A percentile compares a stretch with the other conserved stretches of the same genome.
These are phyloP conservation scores for Dendrocalamus sinicus DNA, from an alignment of 176 grass and related monocot genomes.

Conservation along the genomic window DNA sequence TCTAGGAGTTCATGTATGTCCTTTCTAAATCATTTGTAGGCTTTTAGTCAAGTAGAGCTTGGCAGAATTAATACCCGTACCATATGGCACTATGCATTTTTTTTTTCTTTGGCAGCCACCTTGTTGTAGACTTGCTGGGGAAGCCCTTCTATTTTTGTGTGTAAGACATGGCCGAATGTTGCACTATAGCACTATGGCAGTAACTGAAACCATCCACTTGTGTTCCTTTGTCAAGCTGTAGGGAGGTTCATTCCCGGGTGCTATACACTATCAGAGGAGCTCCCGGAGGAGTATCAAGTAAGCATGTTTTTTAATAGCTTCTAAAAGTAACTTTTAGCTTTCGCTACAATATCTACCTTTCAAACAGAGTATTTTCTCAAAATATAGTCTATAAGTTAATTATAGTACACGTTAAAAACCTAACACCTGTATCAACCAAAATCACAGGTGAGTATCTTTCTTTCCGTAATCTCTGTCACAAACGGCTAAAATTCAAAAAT, in stretches of 20 bases:
- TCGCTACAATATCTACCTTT: too few species aligned
- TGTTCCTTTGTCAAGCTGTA: conserved; percentile 38
- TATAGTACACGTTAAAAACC: too few species aligned
- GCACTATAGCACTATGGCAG: background rate
- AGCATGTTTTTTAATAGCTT: too few species aligned
- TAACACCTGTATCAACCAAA: too few species aligned
- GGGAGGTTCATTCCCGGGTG: conserved; percentile 95
- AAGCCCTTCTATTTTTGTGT: background rate
- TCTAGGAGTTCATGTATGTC: background rate
- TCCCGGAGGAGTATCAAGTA: conserved; percentile 96
- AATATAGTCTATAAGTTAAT: too few species aligned
- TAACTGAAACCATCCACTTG: background rate
- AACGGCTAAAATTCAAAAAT: too few species aligned
- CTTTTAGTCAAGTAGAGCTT: background rate
- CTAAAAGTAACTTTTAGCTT: too few species aligned
- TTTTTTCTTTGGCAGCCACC: background rate
- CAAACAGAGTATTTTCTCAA: too few species aligned
- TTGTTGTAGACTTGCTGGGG: background rate
- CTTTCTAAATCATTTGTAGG: background rate
- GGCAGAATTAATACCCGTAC: background rate
- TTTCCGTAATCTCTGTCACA: too few species aligned
- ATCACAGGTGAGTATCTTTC: too few species aligned
- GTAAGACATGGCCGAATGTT: background rate
- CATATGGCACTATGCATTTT: background rate
- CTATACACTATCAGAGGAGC: conserved; percentile 72